phyloP scores from a whole-genome alignment of 345 rosid genomes.

The Viola odorata region DNA sequence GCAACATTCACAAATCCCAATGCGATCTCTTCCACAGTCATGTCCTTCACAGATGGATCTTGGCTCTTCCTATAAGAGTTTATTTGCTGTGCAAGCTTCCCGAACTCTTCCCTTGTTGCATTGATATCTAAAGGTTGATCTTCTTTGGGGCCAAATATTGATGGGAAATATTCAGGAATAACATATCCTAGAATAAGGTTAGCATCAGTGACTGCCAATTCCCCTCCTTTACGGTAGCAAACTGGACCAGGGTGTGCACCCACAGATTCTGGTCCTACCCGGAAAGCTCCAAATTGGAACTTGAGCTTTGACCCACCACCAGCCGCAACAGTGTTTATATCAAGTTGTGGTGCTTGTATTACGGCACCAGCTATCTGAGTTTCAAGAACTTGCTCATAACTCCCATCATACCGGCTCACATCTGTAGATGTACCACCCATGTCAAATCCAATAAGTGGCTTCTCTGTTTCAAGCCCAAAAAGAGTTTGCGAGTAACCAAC shows the following conservation, averaged over 20 bases:
- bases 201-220: constrained; percentile 91
- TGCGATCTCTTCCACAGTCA: constrained; percentile 84
- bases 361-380: constrained; percentile 95
- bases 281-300: constrained; percentile 89
- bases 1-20: constrained; percentile 91
- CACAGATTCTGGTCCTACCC: constrained; percentile 93
- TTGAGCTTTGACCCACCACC: constrained; percentile 95
- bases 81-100: constrained; percentile 66
- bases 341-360: constrained; percentile 98
- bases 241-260: constrained; percentile 99
- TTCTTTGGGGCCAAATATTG: constrained; percentile 85
- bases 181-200: constrained; percentile 81
- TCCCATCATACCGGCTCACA: constrained; percentile 95
- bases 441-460: constrained; percentile 93
- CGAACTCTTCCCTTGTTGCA: constrained; percentile 69
- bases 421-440: constrained; percentile 99
- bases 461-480: constrained; percentile 81
- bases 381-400: constrained; percentile 94
- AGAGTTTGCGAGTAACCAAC: constrained; percentile 95
- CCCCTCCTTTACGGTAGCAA: constrained; percentile 92
- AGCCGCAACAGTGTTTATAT: constrained; percentile 95
- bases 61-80: constrained; percentile 77
- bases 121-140: constrained; percentile 71
- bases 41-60: constrained; percentile 62
- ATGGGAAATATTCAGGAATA: constrained; percentile 89